Evolutionary conservation across 2,329 filamentous ascomycete genomes (phyloP), one percentile per base, ranked within the genome.

Genomic region (Colletotrichum tofieldiae): DNA sequence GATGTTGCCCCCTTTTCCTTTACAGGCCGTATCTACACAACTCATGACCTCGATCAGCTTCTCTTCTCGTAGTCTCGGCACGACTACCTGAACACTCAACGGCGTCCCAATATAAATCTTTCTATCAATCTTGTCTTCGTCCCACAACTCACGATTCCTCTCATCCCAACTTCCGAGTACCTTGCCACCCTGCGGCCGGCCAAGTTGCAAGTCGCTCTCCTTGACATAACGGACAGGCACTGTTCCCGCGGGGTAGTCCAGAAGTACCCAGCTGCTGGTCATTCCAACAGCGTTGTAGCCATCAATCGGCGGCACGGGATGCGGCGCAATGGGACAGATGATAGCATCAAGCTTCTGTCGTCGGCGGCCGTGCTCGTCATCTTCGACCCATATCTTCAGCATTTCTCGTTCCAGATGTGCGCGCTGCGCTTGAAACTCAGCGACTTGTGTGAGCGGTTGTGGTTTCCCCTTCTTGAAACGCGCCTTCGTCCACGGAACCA

Each of bases 321-420:
- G 91, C 2, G 91, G 89, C 84, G 92, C 88, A 0, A 87, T 84
- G 0, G 91, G 91, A 73, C 86, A 84, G 0, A 93, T 77, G 0
- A 93, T 75, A 0, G 90, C 80, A 75, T 93, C 90, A 0, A 90
- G 41, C 59, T 16, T 64, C 32, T 65, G 65, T 9, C 26, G 39
- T 6, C 70, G 45, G 5, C 59, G 65, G 1, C 59, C 70, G 1
- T 29, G 26, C 2, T 29, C 65, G 14, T 72, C 70, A 12, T 69
- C 45, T 45, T 69, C 70, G 1, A 72, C 39, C 70, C 70, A 72
- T 1, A 72, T 35, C 20, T 23, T 14, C 9, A 72, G 54, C 70
- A 72, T 65, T 29, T 72, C 70, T n/a, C 54, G 70, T 5, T 65
- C 70, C 14, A 70, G 47, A 12, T n/a, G 32, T 3, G 70, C 18